These are phyloP conservation scores for Stephania yunnanensis DNA, from an alignment of 164 flowering plant species.

Conservation along the genomic window DNA sequence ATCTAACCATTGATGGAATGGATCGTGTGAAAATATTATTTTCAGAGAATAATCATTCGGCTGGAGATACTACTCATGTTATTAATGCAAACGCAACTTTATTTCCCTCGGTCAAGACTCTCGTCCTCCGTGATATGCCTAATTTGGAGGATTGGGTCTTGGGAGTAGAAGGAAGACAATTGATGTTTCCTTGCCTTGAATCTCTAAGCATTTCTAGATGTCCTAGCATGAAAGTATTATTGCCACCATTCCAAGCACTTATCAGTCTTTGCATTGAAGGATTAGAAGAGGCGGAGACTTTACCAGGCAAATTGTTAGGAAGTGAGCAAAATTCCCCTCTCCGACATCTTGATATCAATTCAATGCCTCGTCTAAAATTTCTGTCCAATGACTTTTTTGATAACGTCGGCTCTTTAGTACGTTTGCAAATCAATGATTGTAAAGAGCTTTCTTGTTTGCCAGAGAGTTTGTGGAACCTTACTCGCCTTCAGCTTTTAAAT, in stretches of 20 bases:
- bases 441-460: not conserved
- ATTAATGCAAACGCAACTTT: not conserved
- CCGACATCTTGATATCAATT: not conserved
- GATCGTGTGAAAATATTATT: not conserved
- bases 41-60: not conserved
- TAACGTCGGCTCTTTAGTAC: not conserved
- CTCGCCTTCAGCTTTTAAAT: no score
- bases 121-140: not conserved
- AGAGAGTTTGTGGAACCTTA: not conserved
- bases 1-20: not conserved
- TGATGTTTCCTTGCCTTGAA: not conserved
- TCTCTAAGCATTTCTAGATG: not conserved
- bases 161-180: not conserved
- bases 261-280: not conserved
- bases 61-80: not conserved
- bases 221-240: not conserved
- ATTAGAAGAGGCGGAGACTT: not conserved
- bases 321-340: not conserved
- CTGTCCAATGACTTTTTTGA: not conserved
- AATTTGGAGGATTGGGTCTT: not conserved
- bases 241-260: not conserved
- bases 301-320: not conserved
- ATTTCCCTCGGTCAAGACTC: not conserved
- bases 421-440: not conserved
- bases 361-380: not conserved